Base-by-base conservation (phyloP, 306 rosid genomes). In the Cucurbita maxima region DNA sequence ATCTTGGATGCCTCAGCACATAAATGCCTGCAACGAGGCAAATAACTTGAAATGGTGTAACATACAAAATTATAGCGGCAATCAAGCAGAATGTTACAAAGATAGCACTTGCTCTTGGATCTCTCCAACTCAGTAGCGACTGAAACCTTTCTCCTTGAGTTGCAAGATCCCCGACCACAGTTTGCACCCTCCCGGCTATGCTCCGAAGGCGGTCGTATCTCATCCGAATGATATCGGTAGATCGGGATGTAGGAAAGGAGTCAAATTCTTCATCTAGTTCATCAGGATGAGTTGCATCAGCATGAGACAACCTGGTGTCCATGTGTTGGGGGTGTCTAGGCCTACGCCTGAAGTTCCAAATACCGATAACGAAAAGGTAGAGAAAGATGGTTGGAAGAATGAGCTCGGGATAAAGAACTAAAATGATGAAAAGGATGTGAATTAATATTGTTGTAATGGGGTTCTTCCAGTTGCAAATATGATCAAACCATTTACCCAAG, bases 91-190 rank as follows among this genome's bases (percentile, higher is more conserved):
- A 86, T 54, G 79, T 81, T 10, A 90, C 67, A 58, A 89, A 92
- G 57, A 92, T 63, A 15, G 96, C 72, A 36, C 88, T 92, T 19
- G 96, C 92, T 72, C 98, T 87, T 75, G 96, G 98, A 74, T 92
- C 98, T 79, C 98, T 87, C 98, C 98, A 92, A 30, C 98, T 92
- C 44, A 88, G 58, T 61, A 92, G 78, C 13, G 86, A 87, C 64
- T 88, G 96, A 63, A 92, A 81, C 76, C 98, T 84, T 76, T 92
- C 98, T 16, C 96, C 96, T 86, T 92, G 96, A n/a, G 96, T 88
- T 11, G 92, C 98, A 58, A 92, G 10, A 72, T 92, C 98, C 36
- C 96, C 92, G 3, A 92, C 84, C 75, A 88, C 96, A 8, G 87
- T 87, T 70, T 90, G 98, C 30, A 92, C 96, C 76, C 96, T 88